phyloP scores from a whole-genome alignment of 768 basidiomycete species.

The Filobasidium wieringae region DNA sequence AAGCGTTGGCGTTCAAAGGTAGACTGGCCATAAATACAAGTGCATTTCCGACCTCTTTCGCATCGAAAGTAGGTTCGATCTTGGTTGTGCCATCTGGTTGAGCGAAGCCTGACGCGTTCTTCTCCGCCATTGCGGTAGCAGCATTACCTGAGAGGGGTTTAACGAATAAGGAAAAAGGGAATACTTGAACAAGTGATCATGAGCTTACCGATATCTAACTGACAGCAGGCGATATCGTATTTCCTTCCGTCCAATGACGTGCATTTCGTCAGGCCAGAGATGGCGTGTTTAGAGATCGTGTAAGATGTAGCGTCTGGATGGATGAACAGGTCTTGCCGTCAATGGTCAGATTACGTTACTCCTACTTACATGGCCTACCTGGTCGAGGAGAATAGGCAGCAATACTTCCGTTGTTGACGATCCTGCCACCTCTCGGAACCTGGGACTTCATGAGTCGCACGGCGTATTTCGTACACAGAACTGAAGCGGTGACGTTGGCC shows the following conservation, averaged over 20 bases:
- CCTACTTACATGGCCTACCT: slow-evolving; percentile 19
- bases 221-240: slow-evolving; percentile 62
- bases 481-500: slow-evolving; percentile 60
- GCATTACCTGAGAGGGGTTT: slow-evolving; percentile 44
- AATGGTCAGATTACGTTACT: not conserved
- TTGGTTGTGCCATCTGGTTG: slow-evolving; percentile 55
- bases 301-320: slow-evolving; percentile 45
- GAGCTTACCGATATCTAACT: slow-evolving; percentile 64
- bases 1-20: slow-evolving; percentile 56
- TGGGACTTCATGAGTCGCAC: slow-evolving; percentile 62
- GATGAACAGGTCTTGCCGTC: not conserved
- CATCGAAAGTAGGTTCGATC: slow-evolving; percentile 58
- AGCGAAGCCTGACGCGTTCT: slow-evolving; percentile 46
- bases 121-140: slow-evolving; percentile 49
- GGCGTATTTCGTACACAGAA: slow-evolving; percentile 67
- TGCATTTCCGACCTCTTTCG: slow-evolving; percentile 57
- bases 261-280: slow-evolving; percentile 61
- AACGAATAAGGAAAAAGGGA: not conserved
- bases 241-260: slow-evolving; percentile 65
- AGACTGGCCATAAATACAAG: slow-evolving; percentile 61
- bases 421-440: slow-evolving; percentile 62
- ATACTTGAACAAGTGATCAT: not conserved
- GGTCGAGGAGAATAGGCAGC: slow-evolving; percentile 35
- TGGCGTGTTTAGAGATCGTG: slow-evolving; percentile 68
- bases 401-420: slow-evolving; percentile 66